Evolutionary conservation across 2,329 filamentous ascomycete species (phyloP).

Genomic region (Ophiosphaerella herpotricha): DNA sequence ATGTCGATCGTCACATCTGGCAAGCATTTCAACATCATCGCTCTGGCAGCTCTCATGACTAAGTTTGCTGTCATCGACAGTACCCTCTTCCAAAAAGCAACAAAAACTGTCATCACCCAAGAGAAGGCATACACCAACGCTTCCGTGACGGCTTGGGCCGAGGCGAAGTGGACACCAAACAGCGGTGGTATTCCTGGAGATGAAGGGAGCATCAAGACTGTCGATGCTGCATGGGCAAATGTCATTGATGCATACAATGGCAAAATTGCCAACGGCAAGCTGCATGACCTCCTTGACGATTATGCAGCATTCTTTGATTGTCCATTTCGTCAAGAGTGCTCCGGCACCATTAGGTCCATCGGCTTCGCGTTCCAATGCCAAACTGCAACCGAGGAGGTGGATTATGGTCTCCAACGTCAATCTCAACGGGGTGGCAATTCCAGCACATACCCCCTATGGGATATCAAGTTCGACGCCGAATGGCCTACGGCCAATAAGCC

Average conservation of each 20-base stretch:
- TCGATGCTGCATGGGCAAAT: conserved; percentile 22
- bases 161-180: conserved; percentile 18
- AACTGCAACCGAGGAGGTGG: conserved; percentile 13
- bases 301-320: conserved; percentile 26
- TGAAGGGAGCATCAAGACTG: conserved; percentile 21
- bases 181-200: conserved; percentile 26
- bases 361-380: conserved; percentile 25
- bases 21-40: conserved; percentile 27
- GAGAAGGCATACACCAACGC: conserved; percentile 22
- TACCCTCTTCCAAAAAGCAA: conserved; percentile 29
- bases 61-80: conserved; percentile 33
- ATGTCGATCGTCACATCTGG: conserved; percentile 27
- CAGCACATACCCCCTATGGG: conserved; percentile 21
- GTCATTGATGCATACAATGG: conserved; percentile 26
- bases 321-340: conserved; percentile 26
- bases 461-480: conserved; percentile 15
- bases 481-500: conserved; percentile 16
- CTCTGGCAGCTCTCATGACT: conserved; percentile 30
- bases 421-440: conserved; percentile 4
- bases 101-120: conserved; percentile 22
- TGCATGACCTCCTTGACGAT: conserved; percentile 18
- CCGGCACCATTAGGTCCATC: conserved; percentile 15
- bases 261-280: conserved; percentile 29
- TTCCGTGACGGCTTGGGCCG: conserved; percentile 24
- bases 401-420: conserved; percentile 21